Conservation (phyloP, 75 land plant species). For the Chamaecyparis obtusa region DNA sequence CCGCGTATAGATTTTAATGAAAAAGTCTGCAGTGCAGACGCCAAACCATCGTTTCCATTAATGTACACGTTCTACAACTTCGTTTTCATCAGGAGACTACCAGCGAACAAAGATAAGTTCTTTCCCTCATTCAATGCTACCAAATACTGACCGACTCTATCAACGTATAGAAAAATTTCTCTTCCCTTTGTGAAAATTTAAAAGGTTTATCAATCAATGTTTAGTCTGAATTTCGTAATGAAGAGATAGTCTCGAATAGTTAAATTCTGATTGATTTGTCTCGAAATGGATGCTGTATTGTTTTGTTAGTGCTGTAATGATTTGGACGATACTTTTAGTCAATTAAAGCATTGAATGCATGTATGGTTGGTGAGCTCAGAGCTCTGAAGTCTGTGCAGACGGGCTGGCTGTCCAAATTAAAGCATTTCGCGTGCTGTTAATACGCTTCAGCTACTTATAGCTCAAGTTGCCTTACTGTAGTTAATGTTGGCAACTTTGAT, state of each 20-base stretch:
- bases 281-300: neutral
- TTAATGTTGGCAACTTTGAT: neutral
- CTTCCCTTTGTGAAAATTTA: neutral
- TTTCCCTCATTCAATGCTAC: neutral
- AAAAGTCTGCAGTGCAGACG: neutral
- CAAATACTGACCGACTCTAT: neutral
- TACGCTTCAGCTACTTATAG: neutral
- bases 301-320: too few relatives aligned
- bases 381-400: neutral
- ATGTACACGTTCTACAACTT: neutral
- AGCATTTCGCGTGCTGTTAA: neutral
- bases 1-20: neutral
- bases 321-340: neutral
- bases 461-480: neutral
- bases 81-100: neutral
- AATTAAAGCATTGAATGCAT: neutral
- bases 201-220: neutral
- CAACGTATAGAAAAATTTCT: neutral
- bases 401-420: neutral
- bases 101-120: neutral
- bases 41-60: neutral
- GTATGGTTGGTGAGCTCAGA: neutral
- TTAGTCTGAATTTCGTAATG: neutral
- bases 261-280: neutral
- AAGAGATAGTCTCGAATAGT: neutral